Evolutionary conservation across 108 stramenopile genomes (phyloP).

Genomic region (Fragilariopsis cylindrus): DNA sequence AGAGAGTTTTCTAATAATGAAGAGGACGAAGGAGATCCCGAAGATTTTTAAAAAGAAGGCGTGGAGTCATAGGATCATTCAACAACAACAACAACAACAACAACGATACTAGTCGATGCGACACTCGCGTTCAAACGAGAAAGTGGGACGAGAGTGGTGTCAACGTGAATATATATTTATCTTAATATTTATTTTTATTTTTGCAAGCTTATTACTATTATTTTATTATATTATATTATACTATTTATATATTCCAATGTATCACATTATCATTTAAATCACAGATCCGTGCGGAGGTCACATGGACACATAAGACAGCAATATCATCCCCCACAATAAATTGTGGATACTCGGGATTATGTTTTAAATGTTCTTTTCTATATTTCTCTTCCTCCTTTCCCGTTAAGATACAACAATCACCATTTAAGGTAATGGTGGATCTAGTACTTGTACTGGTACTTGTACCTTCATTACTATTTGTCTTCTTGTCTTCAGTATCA

Average conservation of each 20-base stretch:
- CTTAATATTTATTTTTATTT: too few relatives aligned
- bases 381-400: constrained; percentile 42
- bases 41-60: too few relatives aligned
- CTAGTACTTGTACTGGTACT: background rate
- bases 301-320: constrained; percentile 61
- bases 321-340: constrained; percentile 69
- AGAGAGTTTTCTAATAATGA: too few relatives aligned
- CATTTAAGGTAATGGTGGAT: constrained; percentile 67
- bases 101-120: too few relatives aligned
- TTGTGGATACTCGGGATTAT: constrained; percentile 73
- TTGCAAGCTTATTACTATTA: too few relatives aligned
- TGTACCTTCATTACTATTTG: background rate
- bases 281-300: constrained; percentile 53
- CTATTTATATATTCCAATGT: constrained; percentile 52
- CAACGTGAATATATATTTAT: too few relatives aligned
- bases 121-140: too few relatives aligned
- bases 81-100: too few relatives aligned
- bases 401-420: constrained; percentile 51
- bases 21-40: too few relatives aligned
- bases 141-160: too few relatives aligned
- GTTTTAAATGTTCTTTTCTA: constrained; percentile 44
- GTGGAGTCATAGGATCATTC: too few relatives aligned
- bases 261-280: constrained; percentile 60
- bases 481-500: background rate
- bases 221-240: too few relatives aligned